Base-by-base conservation (phyloP, 208 protist genomes). In the Leishmania aethiopica region DNA sequence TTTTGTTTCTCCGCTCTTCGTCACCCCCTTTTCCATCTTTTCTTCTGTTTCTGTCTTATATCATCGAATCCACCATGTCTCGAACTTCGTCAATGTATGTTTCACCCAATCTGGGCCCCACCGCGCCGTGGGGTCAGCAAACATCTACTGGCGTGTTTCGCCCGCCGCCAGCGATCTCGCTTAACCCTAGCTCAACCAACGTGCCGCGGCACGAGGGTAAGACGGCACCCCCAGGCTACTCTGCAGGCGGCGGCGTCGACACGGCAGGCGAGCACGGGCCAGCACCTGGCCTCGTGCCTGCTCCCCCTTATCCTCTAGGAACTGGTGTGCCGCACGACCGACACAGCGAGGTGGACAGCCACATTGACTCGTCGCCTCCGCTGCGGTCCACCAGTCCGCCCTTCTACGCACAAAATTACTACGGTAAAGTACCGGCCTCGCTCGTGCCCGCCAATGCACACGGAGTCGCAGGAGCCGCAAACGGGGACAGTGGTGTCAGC, bases 101-200 rank as follows among this genome's bases (percentile, higher is more conserved):
- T 11, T 95, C 90, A 49, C 92, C 90, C 45, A 92, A 83, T 62
- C 83, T 95, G 13, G 85, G 86, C 11, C 89, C 92, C 25, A 92
- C 92, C 42, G 88, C 86, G 7, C 88, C 87, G 22, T 95, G 92
- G 92, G 84, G 83, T 7, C 86, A 92, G 60, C 88, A 95, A 78
- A 92, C 86, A 40, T 89, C 89, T 15, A 93, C 92, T 0, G 92
- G 92, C 19, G 82, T 90, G n/a, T 95, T 95, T 74, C 89, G 92
- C n/a, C 90, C 92, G 25, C 92, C 92, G n/a, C 84, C 82, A 22
- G 40, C 79, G 32, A 76, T 86, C 62, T 76, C 75, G 35, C 59
- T 88, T 53, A 83, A 80, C 51, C 45, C 67, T 35, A 70, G 77
- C 85, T 28, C 35, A n/a, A 72, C 77, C 13, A 72, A 86, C n/a